phyloP scores from a whole-genome alignment of 1,139 yeast genomes.

The Candida tetrigidarum region DNA sequence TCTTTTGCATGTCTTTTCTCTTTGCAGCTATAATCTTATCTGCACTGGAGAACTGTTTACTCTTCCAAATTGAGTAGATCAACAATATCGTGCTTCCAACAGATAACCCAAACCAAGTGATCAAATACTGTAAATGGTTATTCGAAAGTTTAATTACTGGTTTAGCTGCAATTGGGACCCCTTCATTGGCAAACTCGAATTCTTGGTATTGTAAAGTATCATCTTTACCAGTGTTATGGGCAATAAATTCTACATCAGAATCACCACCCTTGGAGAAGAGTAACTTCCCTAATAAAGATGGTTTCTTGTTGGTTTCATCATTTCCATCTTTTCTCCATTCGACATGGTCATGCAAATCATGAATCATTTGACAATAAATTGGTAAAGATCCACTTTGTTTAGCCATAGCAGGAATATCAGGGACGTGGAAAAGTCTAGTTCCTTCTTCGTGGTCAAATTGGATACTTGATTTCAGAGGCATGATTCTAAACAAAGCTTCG shows the following conservation, averaged over 20 bases:
- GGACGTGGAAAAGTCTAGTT: constrained; percentile 64
- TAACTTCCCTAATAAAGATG: constrained; percentile 18
- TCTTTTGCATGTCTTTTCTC: constrained; percentile 38
- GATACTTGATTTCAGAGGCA: constrained; percentile 70
- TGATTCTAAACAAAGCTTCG: constrained; percentile 71
- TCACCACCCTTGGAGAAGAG: constrained; percentile 11
- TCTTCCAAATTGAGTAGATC: constrained; percentile 36
- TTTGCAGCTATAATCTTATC: constrained; percentile 48
- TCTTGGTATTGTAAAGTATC: constrained; percentile 46
- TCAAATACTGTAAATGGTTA: constrained; percentile 88
- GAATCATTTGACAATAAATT: constrained; percentile 75
- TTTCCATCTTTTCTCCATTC: constrained; percentile 40
- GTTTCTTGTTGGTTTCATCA: constrained; percentile 8
- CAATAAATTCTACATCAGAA: constrained; percentile 23
- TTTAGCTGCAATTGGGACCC: constrained; percentile 86
- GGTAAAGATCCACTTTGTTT: constrained; percentile 68
- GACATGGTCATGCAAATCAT: constrained; percentile 65
- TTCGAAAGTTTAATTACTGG: constrained; percentile 83
- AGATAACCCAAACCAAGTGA: constrained; percentile 94
- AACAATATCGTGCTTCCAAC: constrained; percentile 71
- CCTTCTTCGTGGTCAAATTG: constrained; percentile 78
- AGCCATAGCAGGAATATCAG: constrained; percentile 86
- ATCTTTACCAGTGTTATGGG: constrained; percentile 27
- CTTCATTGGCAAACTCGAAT: constrained; percentile 65
- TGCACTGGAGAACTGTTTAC: constrained; percentile 36